Percentiles rank a stretch among this genome's conserved stretches.
Conservation (phyloP, 805 yeast species). For the Millerago galiae region DNA sequence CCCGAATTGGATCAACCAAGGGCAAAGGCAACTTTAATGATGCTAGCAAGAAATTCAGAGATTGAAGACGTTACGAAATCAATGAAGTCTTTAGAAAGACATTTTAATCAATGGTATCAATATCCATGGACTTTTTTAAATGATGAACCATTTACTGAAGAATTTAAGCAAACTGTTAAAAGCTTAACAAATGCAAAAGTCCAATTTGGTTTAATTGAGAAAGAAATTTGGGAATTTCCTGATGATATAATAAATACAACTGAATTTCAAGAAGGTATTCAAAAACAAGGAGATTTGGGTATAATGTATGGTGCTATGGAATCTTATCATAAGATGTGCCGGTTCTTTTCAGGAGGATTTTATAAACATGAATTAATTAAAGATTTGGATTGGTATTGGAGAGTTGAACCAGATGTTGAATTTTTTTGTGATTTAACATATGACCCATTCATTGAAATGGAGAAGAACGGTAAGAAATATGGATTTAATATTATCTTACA, state of each 20-base stretch:
- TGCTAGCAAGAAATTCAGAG: constrained; percentile 78
- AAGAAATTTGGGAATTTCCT: constrained; percentile 67
- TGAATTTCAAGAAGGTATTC: constrained; percentile 47
- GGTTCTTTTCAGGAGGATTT: constrained; percentile 83
- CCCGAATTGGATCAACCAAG: constrained; percentile 30
- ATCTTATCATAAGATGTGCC: constrained; percentile 91
- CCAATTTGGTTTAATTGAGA: constrained; percentile 63
- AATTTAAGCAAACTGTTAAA: constrained; percentile 50
- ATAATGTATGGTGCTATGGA: constrained; percentile 79
- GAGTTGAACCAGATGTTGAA: constrained; percentile 90
- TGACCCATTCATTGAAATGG: constrained; percentile 87
- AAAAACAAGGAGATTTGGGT: constrained; percentile 74
- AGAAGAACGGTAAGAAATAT: constrained; percentile 57
- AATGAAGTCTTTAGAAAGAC: constrained; percentile 72
- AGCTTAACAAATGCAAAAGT: constrained; percentile 53
- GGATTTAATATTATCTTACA: constrained; percentile 79
- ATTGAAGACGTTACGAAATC: constrained; percentile 69
- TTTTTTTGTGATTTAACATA: constrained; percentile 87
- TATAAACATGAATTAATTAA: constrained; percentile 70
- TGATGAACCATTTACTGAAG: constrained; percentile 64
- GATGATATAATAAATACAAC: constrained; percentile 15
- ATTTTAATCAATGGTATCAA: constrained; percentile 88
- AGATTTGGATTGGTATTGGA: constrained; percentile 87
- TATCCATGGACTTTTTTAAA: constrained; percentile 92
- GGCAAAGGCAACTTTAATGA: constrained; percentile 81